A percentile compares a stretch with the other conserved stretches of the same genome.
phyloP scores from a whole-genome alignment of 192 early-diverging fungal genomes.

The Umbelopsis vinacea region DNA sequence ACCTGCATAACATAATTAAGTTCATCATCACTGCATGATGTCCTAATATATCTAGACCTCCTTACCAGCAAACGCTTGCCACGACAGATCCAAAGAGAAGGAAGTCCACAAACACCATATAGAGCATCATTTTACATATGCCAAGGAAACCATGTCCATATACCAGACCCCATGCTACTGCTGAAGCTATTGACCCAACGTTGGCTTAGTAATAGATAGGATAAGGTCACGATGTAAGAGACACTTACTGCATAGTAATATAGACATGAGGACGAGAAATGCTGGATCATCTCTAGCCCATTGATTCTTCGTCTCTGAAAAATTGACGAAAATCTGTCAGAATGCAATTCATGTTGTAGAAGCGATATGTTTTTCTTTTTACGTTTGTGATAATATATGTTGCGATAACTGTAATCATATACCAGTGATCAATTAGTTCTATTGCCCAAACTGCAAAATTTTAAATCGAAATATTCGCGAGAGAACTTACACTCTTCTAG shows the following conservation, averaged over 20 bases:
- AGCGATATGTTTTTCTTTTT: slow-evolving; percentile 18
- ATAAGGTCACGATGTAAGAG: background rate
- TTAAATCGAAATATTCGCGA: background rate
- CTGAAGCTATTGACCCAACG: slow-evolving; percentile 58
- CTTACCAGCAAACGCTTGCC: slow-evolving; percentile 76
- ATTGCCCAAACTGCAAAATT: background rate
- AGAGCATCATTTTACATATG: slow-evolving; percentile 73
- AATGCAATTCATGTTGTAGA: background rate
- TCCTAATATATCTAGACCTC: background rate
- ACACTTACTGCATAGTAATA: slow-evolving; percentile 65
- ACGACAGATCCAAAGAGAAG: slow-evolving; percentile 71
- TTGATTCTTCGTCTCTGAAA: slow-evolving; percentile 94
- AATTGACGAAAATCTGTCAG: background rate
- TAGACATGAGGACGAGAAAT: slow-evolving; percentile 79
- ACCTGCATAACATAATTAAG: slow-evolving; percentile 45
- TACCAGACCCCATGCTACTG: slow-evolving; percentile 81
- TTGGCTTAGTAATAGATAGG: background rate
- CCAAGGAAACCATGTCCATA: slow-evolving; percentile 71
- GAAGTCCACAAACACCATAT: slow-evolving; percentile 86
- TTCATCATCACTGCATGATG: background rate
- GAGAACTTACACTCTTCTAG: slow-evolving; percentile 75
- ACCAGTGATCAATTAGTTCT: background rate
- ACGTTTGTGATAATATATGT: slow-evolving; percentile 97
- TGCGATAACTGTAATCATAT: slow-evolving; percentile 72
- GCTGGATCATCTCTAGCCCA: slow-evolving; percentile 98